Conservation (phyloP, 208 protist species). For the Trypanosoma melophagium region DNA sequence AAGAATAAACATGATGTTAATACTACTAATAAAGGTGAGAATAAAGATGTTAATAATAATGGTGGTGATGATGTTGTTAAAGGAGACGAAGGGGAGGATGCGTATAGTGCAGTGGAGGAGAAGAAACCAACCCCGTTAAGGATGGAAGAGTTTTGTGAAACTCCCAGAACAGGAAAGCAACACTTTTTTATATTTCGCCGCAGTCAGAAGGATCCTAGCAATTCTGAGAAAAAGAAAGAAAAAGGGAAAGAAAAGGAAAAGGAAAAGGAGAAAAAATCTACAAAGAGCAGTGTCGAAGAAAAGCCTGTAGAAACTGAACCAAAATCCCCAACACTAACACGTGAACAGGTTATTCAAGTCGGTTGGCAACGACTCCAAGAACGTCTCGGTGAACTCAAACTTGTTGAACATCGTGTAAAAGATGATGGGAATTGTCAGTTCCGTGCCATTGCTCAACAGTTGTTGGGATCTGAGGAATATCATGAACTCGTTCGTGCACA, state of each 20-base stretch:
- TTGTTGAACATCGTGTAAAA: constrained; percentile 55
- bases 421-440: constrained; percentile 92
- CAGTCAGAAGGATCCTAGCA: background rate
- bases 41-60: background rate
- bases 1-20: background rate
- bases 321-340: constrained; percentile 22
- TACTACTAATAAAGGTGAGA: background rate
- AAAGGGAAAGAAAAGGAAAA: constrained; percentile 26
- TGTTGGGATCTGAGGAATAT: constrained; percentile 80
- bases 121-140: too few species aligned
- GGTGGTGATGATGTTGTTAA: background rate
- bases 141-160: too few species aligned
- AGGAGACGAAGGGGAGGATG: too few species aligned
- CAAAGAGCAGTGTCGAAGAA: constrained; percentile 12
- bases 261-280: constrained; percentile 21
- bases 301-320: too few species aligned
- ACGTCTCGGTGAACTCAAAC: constrained; percentile 58
- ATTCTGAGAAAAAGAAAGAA: constrained; percentile 7
- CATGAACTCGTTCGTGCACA: constrained; percentile 77
- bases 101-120: background rate
- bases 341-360: constrained; percentile 67
- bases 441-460: constrained; percentile 81
- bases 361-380: constrained; percentile 54
- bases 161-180: background rate
- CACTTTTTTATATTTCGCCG: constrained; percentile 1